These are phyloP conservation scores for Cyclostephanos invisitatus DNA, from an alignment of 108 stramenopile species.

Conservation along the genomic window DNA sequence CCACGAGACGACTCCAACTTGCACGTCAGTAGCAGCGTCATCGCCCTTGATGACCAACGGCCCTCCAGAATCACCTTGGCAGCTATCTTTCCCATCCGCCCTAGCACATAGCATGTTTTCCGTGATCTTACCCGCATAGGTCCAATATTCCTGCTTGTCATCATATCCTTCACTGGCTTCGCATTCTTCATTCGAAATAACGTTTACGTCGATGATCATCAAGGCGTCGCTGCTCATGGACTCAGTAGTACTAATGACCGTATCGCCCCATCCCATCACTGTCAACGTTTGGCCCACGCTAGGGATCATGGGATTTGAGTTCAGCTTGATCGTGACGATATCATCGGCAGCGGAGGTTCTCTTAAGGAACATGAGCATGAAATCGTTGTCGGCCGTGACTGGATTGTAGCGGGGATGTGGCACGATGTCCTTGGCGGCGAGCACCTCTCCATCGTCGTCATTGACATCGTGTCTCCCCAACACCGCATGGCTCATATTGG, in stretches of 20 bases:
- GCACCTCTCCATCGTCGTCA: slow-evolving; percentile 10
- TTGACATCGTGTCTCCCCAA: slow-evolving; percentile 29
- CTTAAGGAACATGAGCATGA: slow-evolving; percentile 24
- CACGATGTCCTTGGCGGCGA: neutral
- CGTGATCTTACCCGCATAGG: slow-evolving; percentile 25
- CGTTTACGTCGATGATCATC: slow-evolving; percentile 23
- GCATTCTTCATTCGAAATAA: slow-evolving; percentile 44
- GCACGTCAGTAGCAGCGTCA: slow-evolving; percentile 21
- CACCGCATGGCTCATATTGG: too few species aligned
- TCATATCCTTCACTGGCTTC: slow-evolving; percentile 19
- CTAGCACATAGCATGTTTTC: slow-evolving; percentile 38
- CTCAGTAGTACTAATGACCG: neutral
- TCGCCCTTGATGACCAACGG: slow-evolving; percentile 38
- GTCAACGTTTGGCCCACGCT: slow-evolving; percentile 33
- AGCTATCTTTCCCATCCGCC: slow-evolving; percentile 22
- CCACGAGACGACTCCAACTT: slow-evolving; percentile 46
- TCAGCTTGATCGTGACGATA: slow-evolving; percentile 25
- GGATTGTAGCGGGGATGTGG: slow-evolving; percentile 7
- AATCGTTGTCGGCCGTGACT: slow-evolving; percentile 13
- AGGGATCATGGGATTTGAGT: slow-evolving; percentile 39
- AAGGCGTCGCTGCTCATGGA: slow-evolving; percentile 14
- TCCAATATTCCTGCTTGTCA: slow-evolving; percentile 6
- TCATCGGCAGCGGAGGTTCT: neutral
- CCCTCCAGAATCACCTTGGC: slow-evolving; percentile 44
- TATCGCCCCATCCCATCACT: slow-evolving; percentile 59